Percentiles rank a stretch among this genome's conserved stretches.
phyloP scores from a whole-genome alignment of 139 green algal genomes.

The Closterium sp. region DNA sequence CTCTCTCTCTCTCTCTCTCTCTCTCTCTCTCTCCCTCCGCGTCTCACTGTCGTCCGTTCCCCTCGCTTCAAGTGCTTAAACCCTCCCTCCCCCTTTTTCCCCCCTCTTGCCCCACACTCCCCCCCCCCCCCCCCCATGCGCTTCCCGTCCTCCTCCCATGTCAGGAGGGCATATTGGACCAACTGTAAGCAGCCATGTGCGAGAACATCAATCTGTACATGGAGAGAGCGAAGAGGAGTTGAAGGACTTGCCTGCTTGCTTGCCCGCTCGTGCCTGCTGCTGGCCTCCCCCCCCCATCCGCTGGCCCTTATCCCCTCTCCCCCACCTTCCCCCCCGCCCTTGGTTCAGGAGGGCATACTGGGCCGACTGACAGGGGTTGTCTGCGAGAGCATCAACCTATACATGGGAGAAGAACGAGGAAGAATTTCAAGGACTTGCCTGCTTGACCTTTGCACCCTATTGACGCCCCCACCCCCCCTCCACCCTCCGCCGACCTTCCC shows the following conservation, averaged over 20 bases:
- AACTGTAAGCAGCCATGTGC: constrained; percentile 72
- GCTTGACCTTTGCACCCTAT: too few relatives aligned
- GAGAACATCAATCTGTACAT: constrained; percentile 75
- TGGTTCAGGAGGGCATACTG: constrained; percentile 47
- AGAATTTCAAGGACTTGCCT: constrained; percentile 80
- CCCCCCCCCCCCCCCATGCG: too few relatives aligned
- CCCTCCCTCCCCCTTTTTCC: too few relatives aligned
- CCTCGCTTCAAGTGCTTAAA: too few relatives aligned
- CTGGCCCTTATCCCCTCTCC: too few relatives aligned
- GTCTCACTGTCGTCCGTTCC: too few relatives aligned
- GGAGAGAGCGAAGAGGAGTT: constrained; percentile 97
- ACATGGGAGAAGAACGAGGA: constrained; percentile 95
- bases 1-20: too few relatives aligned
- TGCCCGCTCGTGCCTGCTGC: background rate
- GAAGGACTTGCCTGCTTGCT: background rate
- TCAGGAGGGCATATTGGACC: constrained; percentile 60
- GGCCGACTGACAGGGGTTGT: constrained; percentile 79
- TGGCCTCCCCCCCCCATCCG: background rate
- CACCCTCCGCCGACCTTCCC: too few relatives aligned
- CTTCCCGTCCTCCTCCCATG: background rate
- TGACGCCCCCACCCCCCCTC: too few relatives aligned
- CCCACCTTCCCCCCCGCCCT: too few relatives aligned
- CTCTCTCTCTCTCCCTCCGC: too few relatives aligned
- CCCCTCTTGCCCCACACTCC: too few relatives aligned
- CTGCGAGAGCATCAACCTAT: constrained; percentile 72